phyloP scores from a whole-genome alignment of 768 basidiomycete genomes.

The Tulasnella sp. region DNA sequence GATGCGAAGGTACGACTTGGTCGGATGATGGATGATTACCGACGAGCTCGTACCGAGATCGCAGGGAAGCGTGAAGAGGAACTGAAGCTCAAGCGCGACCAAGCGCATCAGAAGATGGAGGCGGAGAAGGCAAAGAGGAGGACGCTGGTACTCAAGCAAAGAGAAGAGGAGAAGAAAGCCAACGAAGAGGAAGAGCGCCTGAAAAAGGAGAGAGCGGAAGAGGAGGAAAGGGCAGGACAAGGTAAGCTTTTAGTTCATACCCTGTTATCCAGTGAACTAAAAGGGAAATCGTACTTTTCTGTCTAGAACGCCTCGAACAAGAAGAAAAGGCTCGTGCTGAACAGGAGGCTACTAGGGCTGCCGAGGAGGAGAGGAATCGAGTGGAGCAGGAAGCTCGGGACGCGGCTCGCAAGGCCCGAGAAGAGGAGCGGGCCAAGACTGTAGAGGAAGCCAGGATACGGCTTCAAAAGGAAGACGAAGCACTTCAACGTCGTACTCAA shows the following conservation, averaged over 20 bases:
- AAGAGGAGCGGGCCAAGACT: slow-evolving; percentile 35
- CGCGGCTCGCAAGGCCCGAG: slow-evolving; percentile 44
- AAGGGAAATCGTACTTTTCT: background rate
- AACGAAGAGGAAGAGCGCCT: slow-evolving; percentile 34
- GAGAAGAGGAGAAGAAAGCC: slow-evolving; percentile 44
- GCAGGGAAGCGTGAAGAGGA: slow-evolving; percentile 52
- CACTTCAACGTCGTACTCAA: slow-evolving; percentile 16
- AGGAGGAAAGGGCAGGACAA: slow-evolving; percentile 23
- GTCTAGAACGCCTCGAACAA: slow-evolving; percentile 33
- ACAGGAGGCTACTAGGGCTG: slow-evolving; percentile 40
- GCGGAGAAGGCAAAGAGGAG: slow-evolving; percentile 74
- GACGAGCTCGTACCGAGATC: slow-evolving; percentile 41
- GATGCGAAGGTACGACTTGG: slow-evolving; percentile 63
- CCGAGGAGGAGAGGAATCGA: slow-evolving; percentile 45
- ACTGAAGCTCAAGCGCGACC: slow-evolving; percentile 46
- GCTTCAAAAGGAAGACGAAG: slow-evolving; percentile 30
- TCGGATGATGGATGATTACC: slow-evolving; percentile 65
- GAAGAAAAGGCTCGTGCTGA: slow-evolving; percentile 41
- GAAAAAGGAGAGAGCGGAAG: slow-evolving; percentile 33
- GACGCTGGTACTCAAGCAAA: slow-evolving; percentile 43
- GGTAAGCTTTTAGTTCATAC: slow-evolving; percentile 22
- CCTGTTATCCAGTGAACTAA: no score
- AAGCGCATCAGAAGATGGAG: slow-evolving; percentile 58
- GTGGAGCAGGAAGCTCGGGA: slow-evolving; percentile 50
- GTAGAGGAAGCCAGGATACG: slow-evolving; percentile 26